Conservation (phyloP, 305 asterid species). For the Fraxinus sp. region DNA sequence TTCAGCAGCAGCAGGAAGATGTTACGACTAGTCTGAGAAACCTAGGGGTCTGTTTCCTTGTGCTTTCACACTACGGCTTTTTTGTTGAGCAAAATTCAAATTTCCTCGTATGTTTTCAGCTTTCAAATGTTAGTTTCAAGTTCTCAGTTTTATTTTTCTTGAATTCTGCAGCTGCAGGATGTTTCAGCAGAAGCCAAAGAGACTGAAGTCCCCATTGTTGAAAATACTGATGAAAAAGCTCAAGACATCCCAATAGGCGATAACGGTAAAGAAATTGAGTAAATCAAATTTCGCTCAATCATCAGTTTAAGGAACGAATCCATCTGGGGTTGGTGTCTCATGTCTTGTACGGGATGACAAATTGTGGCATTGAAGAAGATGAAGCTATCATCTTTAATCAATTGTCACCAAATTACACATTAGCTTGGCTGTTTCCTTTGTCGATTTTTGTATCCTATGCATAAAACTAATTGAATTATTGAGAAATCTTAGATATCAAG, state of each 20-base stretch:
- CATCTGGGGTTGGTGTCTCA: not conserved
- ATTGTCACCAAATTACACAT: conserved; percentile 18
- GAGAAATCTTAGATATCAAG: not conserved
- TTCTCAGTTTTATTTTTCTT: conserved; percentile 20
- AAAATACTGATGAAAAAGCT: conserved; percentile 29
- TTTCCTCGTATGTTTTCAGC: not conserved
- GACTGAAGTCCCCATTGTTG: conserved; percentile 31
- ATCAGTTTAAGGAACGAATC: conserved; percentile 6
- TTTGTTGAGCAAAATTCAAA: not conserved
- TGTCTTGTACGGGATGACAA: conserved; percentile 7
- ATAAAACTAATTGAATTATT: not conserved
- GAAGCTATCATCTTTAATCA: conserved; percentile 17
- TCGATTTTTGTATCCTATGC: not conserved
- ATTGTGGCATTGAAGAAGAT: conserved; percentile 17
- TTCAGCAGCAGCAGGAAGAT: conserved; percentile 94
- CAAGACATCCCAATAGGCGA: conserved; percentile 34
- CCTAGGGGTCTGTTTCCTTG: conserved; percentile 52
- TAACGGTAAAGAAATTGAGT: conserved; percentile 32
- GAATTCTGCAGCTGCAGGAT: conserved; percentile 56
- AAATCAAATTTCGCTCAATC: conserved; percentile 19
- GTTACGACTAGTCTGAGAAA: conserved; percentile 63
- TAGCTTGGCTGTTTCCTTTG: conserved; percentile 1
- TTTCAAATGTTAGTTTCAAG: not conserved
- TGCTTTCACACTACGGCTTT: not conserved
- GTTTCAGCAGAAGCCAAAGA: conserved; percentile 34